These are phyloP conservation scores for Diaporthe velutina DNA, from an alignment of 2,329 filamentous ascomycete species.

Conservation along the genomic window DNA sequence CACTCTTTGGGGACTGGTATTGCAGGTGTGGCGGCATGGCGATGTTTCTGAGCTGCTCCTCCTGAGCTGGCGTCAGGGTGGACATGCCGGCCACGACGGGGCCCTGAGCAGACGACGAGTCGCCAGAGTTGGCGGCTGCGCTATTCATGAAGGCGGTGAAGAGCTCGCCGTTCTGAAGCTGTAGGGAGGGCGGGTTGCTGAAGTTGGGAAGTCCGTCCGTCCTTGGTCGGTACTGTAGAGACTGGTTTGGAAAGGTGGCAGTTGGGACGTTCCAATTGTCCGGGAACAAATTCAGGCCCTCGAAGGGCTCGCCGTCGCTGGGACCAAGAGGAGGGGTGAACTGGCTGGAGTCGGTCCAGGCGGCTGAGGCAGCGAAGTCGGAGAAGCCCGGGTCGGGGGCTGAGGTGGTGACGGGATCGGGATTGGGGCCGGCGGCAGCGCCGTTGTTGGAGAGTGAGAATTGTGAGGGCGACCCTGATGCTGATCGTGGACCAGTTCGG, in stretches of 20 bases:
- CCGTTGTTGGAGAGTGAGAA: constrained; percentile 30
- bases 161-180: constrained; percentile 18
- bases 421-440: constrained; percentile 25
- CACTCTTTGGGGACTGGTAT: constrained; percentile 70
- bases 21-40: constrained; percentile 74
- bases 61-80: constrained; percentile 68
- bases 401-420: constrained; percentile 31
- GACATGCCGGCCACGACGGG: constrained; percentile 51
- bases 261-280: constrained; percentile 39
- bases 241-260: constrained; percentile 36
- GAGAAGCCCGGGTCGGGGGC: constrained; percentile 33
- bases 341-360: constrained; percentile 35
- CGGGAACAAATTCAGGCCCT: constrained; percentile 36
- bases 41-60: constrained; percentile 72
- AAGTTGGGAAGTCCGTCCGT: constrained; percentile 25
- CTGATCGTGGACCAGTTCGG: constrained; percentile 18
- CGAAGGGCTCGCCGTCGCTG: constrained; percentile 36
- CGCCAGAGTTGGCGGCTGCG: constrained; percentile 46
- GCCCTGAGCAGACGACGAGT: constrained; percentile 44
- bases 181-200: constrained; percentile 3
- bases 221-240: constrained; percentile 35
- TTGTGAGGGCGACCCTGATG: constrained; percentile 30
- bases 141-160: constrained; percentile 43
- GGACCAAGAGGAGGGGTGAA: constrained; percentile 39
- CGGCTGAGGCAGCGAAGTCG: constrained; percentile 33